Evolutionary conservation across 192 early-diverging fungal species (phyloP).

Genomic region (Coemansia sp.): DNA sequence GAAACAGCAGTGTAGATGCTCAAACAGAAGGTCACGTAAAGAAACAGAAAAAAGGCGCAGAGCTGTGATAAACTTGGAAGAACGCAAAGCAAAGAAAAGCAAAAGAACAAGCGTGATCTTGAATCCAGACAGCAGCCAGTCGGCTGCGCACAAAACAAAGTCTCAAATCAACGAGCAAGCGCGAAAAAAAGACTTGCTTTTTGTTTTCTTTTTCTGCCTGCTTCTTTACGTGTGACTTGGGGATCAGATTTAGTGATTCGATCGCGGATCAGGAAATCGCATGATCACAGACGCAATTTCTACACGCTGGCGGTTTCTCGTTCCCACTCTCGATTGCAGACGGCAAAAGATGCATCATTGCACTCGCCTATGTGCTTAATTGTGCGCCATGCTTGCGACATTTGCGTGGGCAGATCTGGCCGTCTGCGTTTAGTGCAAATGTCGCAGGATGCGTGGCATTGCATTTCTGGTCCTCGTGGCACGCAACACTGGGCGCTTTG

Average conservation of each 20-base stretch:
- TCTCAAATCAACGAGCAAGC: too few relatives aligned
- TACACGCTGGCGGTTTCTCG: not conserved
- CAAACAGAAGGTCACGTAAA: not conserved
- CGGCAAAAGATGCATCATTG: not conserved
- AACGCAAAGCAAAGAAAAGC: too few relatives aligned
- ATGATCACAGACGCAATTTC: not conserved
- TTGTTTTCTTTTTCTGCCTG: too few relatives aligned
- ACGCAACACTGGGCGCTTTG: not conserved
- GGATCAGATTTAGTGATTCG: not conserved
- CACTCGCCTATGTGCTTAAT: not conserved
- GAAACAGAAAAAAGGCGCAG: too few relatives aligned
- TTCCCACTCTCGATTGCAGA: not conserved
- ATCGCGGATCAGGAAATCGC: not conserved
- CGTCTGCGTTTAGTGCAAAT: not conserved
- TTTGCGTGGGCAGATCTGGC: not conserved
- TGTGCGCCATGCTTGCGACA: not conserved
- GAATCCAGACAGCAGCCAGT: too few relatives aligned
- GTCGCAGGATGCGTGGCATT: not conserved
- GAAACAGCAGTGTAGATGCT: not conserved
- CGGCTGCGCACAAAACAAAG: too few relatives aligned
- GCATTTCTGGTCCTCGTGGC: slow-evolving; percentile 1
- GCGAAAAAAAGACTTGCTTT: too few relatives aligned
- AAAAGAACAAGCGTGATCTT: too few relatives aligned
- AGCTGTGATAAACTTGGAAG: too few relatives aligned
- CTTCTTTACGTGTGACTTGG: too few relatives aligned